Conservation (phyloP, 1,139 yeast species). For the Debaryomycetaceae sp. region DNA sequence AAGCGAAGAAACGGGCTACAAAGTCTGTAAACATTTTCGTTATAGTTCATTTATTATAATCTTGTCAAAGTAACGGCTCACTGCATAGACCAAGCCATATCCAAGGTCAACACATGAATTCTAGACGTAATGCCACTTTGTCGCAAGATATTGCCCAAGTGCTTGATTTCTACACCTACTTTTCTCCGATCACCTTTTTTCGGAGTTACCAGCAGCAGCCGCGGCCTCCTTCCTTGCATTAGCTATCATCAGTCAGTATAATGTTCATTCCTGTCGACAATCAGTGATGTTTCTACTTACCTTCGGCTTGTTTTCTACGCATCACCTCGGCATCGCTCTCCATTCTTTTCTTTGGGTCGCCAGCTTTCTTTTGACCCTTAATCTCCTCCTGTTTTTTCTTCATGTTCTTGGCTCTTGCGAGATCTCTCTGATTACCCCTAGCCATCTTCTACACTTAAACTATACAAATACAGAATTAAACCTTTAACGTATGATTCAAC, state of each 20-base stretch:
- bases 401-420: conserved; percentile 82
- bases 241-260: conserved; percentile 29
- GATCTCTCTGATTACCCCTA: conserved; percentile 94
- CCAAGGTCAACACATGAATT: too few species aligned
- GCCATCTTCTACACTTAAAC: conserved; percentile 54
- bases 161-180: too few species aligned
- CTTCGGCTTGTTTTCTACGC: conserved; percentile 83
- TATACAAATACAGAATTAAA: not conserved
- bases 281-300: conserved; percentile 36
- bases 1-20: too few species aligned
- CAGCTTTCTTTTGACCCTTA: conserved; percentile 65
- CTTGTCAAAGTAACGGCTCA: too few species aligned
- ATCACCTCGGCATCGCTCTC: conserved; percentile 85
- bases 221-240: conserved; percentile 59
- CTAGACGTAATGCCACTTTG: too few species aligned
- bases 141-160: too few species aligned
- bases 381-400: conserved; percentile 69
- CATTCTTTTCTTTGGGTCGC: conserved; percentile 81
- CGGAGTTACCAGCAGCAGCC: not conserved
- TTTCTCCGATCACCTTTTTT: too few species aligned
- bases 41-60: too few species aligned
- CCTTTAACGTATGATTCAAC: not conserved
- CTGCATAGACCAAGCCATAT: too few species aligned
- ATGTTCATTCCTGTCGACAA: not conserved
- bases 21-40: too few species aligned